Evolutionary conservation across 2,329 filamentous ascomycete species (phyloP).

Genomic region (Coniochaeta sp.): DNA sequence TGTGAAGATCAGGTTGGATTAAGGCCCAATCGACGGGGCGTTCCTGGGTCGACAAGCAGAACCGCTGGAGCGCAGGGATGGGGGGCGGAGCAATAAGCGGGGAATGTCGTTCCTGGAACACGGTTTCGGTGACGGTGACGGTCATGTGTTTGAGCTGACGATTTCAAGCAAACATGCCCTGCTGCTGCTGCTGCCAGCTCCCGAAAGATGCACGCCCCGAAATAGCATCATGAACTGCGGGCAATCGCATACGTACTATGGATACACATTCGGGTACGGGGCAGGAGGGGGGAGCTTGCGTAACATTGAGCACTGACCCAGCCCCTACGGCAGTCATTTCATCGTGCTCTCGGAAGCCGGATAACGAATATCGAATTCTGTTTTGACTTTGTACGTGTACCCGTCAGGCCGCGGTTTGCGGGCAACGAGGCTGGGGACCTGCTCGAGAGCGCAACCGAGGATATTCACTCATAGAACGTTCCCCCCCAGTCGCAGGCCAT

Average conservation of each 20-base stretch:
- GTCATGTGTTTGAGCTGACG: neutral
- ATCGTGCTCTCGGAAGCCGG: neutral
- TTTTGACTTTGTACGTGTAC: neutral
- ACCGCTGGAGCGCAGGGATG: neutral
- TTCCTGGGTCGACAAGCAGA: neutral
- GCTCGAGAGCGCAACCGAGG: too few species aligned
- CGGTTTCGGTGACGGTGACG: neutral
- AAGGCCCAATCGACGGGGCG: neutral
- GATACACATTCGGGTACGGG: too few species aligned
- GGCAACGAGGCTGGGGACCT: too few species aligned
- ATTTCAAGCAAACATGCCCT: neutral
- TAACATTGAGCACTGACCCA: neutral
- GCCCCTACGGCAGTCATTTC: neutral
- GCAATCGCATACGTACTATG: too few species aligned
- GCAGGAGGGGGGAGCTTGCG: neutral
- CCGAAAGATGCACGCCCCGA: neutral
- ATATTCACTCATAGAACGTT: neutral
- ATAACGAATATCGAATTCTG: neutral
- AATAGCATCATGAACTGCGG: neutral
- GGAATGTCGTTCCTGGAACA: neutral
- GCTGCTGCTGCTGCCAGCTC: neutral
- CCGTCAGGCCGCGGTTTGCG: too few species aligned
- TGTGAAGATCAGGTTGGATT: neutral
- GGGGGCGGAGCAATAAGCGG: neutral
- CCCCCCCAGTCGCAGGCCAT: neutral